phyloP scores from a whole-genome alignment of 768 basidiomycete genomes.

The Leccinum truebloodii region DNA sequence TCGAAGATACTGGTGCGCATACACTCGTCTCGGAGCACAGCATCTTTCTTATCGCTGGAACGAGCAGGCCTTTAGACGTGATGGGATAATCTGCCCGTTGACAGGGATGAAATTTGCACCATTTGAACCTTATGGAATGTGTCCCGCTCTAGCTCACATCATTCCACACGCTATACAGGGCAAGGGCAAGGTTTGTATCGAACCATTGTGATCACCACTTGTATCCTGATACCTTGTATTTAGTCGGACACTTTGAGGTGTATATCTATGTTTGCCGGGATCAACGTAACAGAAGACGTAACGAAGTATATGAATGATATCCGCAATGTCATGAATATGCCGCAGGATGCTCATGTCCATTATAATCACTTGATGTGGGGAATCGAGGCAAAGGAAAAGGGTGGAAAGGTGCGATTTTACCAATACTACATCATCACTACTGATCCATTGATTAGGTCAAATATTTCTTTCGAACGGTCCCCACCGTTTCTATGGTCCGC shows the following conservation, averaged over 20 bases:
- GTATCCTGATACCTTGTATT: neutral
- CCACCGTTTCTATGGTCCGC: no score
- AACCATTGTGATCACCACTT: neutral
- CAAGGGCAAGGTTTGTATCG: neutral
- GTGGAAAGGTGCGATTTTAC: no score
- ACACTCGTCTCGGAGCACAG: no score
- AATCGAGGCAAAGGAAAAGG: no score
- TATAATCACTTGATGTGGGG: no score
- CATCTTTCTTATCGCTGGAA: neutral
- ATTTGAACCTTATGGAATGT: neutral
- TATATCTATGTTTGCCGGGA: neutral
- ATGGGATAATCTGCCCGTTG: conserved; percentile 3
- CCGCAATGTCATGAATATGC: no score
- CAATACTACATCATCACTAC: no score
- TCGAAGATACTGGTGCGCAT: neutral
- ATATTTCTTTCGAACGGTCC: no score
- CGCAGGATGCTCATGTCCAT: no score
- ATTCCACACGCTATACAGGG: neutral
- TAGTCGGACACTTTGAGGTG: neutral
- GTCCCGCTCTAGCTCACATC: neutral
- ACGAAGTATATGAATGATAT: no score
- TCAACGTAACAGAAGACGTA: no score
- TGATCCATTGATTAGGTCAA: no score
- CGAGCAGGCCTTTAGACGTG: neutral
- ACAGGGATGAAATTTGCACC: neutral